Conservation (phyloP, 805 yeast species). For the Cyberlindnera maritima region DNA sequence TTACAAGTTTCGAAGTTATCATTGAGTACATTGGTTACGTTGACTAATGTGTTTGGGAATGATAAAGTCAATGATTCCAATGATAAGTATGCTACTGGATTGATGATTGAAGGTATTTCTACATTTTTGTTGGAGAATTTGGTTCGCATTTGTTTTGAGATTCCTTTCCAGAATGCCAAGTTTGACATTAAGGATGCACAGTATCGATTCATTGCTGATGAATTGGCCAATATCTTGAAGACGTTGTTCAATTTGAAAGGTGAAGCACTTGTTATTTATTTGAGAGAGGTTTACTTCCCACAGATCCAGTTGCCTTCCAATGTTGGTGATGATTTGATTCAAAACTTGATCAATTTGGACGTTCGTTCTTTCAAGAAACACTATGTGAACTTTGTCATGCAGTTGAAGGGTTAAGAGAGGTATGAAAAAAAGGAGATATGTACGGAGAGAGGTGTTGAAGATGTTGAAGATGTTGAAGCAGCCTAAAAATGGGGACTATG, state of each 20-base stretch:
- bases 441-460: too few relatives aligned
- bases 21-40: conserved; percentile 62
- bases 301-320: conserved; percentile 57
- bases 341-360: conserved; percentile 52
- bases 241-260: conserved; percentile 52
- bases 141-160: conserved; percentile 67
- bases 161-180: conserved; percentile 69
- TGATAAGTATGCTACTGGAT: conserved; percentile 48
- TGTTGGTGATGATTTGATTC: conserved; percentile 58
- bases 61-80: conserved; percentile 62
- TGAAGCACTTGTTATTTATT: conserved; percentile 46
- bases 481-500: too few relatives aligned
- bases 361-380: conserved; percentile 69
- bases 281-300: conserved; percentile 49
- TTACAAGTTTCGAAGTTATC: conserved; percentile 66
- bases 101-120: conserved; percentile 66
- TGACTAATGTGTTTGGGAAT: conserved; percentile 61
- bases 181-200: conserved; percentile 79
- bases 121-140: conserved; percentile 66
- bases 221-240: conserved; percentile 67
- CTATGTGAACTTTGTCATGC: conserved; percentile 46
- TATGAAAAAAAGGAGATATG: too few relatives aligned
- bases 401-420: conserved; percentile 22
- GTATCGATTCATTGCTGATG: conserved; percentile 68
- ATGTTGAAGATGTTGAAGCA: too few relatives aligned